Percentiles rank a stretch among this genome's conserved stretches.
These are phyloP conservation scores for Drosera spatulata DNA, from an alignment of 179 eudicot species.

Conservation along the genomic window DNA sequence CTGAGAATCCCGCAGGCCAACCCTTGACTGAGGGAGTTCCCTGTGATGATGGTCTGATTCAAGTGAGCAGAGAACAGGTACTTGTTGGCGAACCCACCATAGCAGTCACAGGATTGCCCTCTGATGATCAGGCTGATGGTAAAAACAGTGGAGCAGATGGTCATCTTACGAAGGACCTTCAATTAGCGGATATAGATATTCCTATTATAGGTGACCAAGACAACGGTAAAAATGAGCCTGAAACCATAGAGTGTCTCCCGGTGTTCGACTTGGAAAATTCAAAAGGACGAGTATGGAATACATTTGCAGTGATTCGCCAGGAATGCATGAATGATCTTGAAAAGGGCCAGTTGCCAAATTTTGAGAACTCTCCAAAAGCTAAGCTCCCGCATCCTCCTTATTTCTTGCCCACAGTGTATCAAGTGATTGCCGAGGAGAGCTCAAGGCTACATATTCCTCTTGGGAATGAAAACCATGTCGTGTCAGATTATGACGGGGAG, in stretches of 20 bases:
- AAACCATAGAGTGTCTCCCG: slow-evolving; percentile 11
- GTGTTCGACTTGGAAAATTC: slow-evolving; percentile 20
- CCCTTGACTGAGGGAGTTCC: slow-evolving; percentile 16
- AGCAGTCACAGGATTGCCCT: slow-evolving; percentile 4
- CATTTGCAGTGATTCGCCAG: slow-evolving; percentile 39
- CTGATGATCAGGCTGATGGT: slow-evolving; percentile 6
- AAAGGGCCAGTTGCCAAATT: slow-evolving; percentile 29
- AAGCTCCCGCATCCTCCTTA: slow-evolving; percentile 24
- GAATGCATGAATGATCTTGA: slow-evolving; percentile 46
- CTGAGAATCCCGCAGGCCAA: slow-evolving; percentile 23
- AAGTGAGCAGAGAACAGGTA: slow-evolving; percentile 14
- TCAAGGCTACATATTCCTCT: slow-evolving; percentile 74
- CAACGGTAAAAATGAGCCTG: slow-evolving; percentile 13
- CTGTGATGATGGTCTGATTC: slow-evolving; percentile 12
- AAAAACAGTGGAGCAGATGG: slow-evolving; percentile 13
- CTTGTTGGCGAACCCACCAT: slow-evolving; percentile 1
- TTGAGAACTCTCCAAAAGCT: slow-evolving; percentile 25
- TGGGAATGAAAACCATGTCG: slow-evolving; percentile 34
- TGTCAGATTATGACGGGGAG: slow-evolving; percentile 81
- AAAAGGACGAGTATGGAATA: slow-evolving; percentile 48
- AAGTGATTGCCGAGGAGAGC: slow-evolving; percentile 53
- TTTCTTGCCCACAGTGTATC: slow-evolving; percentile 26
- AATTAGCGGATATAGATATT: slow-evolving; percentile 17
- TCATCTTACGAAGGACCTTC: slow-evolving; percentile 7
- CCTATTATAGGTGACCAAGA: slow-evolving; percentile 22